phyloP scores from a whole-genome alignment of 257 asterid species.

The Nicotiana knightiana region DNA sequence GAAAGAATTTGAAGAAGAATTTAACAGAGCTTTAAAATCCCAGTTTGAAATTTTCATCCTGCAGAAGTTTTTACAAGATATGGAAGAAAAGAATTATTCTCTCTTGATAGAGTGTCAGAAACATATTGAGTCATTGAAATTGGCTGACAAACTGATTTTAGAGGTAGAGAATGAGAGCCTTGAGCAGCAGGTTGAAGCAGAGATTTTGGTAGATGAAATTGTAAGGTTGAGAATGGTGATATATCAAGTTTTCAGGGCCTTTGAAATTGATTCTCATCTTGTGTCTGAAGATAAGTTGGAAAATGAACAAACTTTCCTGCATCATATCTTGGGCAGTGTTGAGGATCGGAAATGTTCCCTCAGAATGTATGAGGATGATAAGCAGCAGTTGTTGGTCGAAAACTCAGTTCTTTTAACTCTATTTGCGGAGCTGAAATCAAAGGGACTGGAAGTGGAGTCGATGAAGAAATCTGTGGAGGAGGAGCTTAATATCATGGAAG shows the following conservation, averaged over 20 bases:
- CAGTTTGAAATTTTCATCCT: conserved; percentile 72
- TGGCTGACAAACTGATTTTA: conserved; percentile 71
- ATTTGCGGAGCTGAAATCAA: conserved; percentile 57
- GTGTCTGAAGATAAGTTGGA: conserved; percentile 34
- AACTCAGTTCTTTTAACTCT: conserved; percentile 63
- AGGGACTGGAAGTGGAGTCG: conserved; percentile 51
- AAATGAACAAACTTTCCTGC: conserved; percentile 45
- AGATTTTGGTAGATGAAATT: conserved; percentile 68
- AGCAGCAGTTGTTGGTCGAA: conserved; percentile 59
- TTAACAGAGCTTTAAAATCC: conserved; percentile 63
- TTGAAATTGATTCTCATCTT: conserved; percentile 35
- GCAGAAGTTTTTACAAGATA: conserved; percentile 82
- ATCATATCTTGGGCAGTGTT: conserved; percentile 41
- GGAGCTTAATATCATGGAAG: conserved; percentile 38
- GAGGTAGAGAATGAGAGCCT: conserved; percentile 86
- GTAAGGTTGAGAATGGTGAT: conserved; percentile 57
- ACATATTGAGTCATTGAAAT: conserved; percentile 71
- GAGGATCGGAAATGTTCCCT: conserved; percentile 49
- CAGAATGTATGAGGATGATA: conserved; percentile 46
- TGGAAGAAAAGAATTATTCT: conserved; percentile 72
- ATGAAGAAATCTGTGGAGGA: conserved; percentile 48
- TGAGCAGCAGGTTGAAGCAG: conserved; percentile 89
- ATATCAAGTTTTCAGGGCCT: conserved; percentile 52
- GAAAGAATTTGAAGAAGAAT: conserved; percentile 70
- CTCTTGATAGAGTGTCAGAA: conserved; percentile 75